These are phyloP conservation scores for Plasmodium fragile DNA, from an alignment of 169 alveolate species.

Conservation along the genomic window DNA sequence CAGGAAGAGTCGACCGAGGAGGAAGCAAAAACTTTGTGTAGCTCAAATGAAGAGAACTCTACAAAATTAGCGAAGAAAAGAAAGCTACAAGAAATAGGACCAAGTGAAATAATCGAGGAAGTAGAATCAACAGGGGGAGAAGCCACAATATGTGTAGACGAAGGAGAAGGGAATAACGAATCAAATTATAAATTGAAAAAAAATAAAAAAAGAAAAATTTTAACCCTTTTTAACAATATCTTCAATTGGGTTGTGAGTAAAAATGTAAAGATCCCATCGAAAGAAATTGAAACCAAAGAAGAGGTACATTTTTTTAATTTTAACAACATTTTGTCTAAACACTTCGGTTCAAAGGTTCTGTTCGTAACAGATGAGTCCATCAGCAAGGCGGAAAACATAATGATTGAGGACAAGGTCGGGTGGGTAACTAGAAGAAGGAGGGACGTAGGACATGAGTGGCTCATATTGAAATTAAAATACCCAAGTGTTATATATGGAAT, in stretches of 20 bases:
- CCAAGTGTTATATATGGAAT: constrained; percentile 72
- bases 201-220: constrained; percentile 31
- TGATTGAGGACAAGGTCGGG: constrained; percentile 41
- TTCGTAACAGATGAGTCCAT: constrained; percentile 73
- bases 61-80: constrained; percentile 10
- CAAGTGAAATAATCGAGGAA: neutral
- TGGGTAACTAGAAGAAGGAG: constrained; percentile 77
- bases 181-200: constrained; percentile 1
- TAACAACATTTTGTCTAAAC: constrained; percentile 47
- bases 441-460: constrained; percentile 76
- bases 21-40: neutral
- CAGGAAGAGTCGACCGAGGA: neutral
- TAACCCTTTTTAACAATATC: constrained; percentile 37
- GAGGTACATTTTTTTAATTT: constrained; percentile 58
- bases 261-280: constrained; percentile 42
- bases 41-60: neutral
- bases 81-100: constrained; percentile 13
- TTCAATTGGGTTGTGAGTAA: constrained; percentile 57
- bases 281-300: constrained; percentile 48
- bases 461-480: constrained; percentile 35
- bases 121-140: neutral
- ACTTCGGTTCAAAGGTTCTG: constrained; percentile 38
- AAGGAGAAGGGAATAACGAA: neutral
- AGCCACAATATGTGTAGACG: neutral
- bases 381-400: constrained; percentile 53